Evolutionary conservation across 345 rosid genomes (phyloP).

Genomic region (Cardiospermum halicacabum): DNA sequence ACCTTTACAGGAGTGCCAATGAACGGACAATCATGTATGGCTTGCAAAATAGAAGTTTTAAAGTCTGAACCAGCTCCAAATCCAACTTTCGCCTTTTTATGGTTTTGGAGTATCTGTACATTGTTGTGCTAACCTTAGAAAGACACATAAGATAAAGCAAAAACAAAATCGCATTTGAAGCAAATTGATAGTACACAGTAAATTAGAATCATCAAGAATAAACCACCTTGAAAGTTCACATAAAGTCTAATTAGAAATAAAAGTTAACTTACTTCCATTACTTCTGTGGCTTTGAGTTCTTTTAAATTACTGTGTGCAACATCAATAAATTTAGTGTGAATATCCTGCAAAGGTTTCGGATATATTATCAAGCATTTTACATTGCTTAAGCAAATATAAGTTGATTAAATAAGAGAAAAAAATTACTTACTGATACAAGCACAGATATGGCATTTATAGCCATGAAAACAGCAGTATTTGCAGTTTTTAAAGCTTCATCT

Average conservation of each 20-base stretch:
- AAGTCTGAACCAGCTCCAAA: constrained; percentile 76
- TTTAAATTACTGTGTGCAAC: constrained; percentile 33
- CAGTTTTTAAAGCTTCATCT: constrained; percentile 84
- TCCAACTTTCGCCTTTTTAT: constrained; percentile 81
- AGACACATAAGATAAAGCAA: constrained; percentile 3
- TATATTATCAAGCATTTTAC: constrained; percentile 11
- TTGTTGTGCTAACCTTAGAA: constrained; percentile 16
- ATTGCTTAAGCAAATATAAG: constrained; percentile 3
- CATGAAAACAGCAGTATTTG: constrained; percentile 77
- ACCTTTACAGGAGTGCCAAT: constrained; percentile 71
- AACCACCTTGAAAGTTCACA: not conserved
- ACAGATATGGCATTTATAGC: constrained; percentile 61
- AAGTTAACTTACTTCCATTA: constrained; percentile 48
- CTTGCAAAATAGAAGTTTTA: constrained; percentile 54
- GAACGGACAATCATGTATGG: constrained; percentile 80
- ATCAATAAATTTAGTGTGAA: constrained; percentile 44
- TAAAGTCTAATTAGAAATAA: constrained; percentile 2
- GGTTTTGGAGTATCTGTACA: constrained; percentile 57
- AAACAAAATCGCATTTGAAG: not conserved
- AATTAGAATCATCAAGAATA: constrained; percentile 2
- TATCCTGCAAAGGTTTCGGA: constrained; percentile 44
- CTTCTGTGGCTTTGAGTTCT: constrained; percentile 56
- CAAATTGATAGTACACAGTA: not conserved
- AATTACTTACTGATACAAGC: constrained; percentile 56
- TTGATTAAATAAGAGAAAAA: constrained; percentile 13